Conservation (phyloP, 495 filamentous ascomycete species). For the Aspergillus cavernicola region DNA sequence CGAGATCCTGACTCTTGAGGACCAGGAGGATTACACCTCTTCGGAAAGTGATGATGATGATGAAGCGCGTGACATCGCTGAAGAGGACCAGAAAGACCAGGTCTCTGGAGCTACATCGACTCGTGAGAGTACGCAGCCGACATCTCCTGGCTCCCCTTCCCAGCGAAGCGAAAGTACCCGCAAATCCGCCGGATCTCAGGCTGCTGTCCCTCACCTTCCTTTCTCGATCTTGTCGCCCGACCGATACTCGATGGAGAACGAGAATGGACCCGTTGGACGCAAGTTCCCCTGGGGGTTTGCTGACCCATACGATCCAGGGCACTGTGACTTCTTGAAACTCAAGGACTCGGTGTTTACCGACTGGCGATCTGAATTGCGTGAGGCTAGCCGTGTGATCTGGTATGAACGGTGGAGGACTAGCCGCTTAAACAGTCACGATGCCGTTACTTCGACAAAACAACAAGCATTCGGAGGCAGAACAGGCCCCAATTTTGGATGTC, state of each 20-base stretch:
- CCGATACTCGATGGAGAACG: constrained; percentile 69
- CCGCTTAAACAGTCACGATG: constrained; percentile 49
- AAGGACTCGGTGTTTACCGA: constrained; percentile 91
- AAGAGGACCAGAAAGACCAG: constrained; percentile 28
- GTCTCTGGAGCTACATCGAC: constrained; percentile 15
- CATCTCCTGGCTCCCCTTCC: constrained; percentile 37
- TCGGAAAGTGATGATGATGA: constrained; percentile 56
- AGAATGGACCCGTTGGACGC: constrained; percentile 59
- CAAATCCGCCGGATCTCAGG: constrained; percentile 21
- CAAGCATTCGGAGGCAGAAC: constrained; percentile 29
- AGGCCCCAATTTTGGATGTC: constrained; percentile 33
- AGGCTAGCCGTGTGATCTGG: constrained; percentile 88
- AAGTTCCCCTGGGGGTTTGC: constrained; percentile 96
- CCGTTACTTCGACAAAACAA: constrained; percentile 17
- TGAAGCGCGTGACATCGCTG: constrained; percentile 26
- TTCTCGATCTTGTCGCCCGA: constrained; percentile 94
- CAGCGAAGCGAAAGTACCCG: constrained; percentile 26
- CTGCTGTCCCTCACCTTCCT: constrained; percentile 54
- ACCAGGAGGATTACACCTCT: constrained; percentile 61
- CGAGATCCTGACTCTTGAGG: constrained; percentile 78
- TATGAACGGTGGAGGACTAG: constrained; percentile 94
- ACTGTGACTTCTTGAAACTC: constrained; percentile 91
- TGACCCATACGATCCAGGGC: constrained; percentile 81
- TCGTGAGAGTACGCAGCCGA: constrained; percentile 22
- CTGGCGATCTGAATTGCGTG: constrained; percentile 87